Percentiles rank a stretch among this genome's conserved stretches.
These are phyloP conservation scores for Lactarius psammicola DNA, from an alignment of 768 basidiomycete genomes.

Conservation along the genomic window DNA sequence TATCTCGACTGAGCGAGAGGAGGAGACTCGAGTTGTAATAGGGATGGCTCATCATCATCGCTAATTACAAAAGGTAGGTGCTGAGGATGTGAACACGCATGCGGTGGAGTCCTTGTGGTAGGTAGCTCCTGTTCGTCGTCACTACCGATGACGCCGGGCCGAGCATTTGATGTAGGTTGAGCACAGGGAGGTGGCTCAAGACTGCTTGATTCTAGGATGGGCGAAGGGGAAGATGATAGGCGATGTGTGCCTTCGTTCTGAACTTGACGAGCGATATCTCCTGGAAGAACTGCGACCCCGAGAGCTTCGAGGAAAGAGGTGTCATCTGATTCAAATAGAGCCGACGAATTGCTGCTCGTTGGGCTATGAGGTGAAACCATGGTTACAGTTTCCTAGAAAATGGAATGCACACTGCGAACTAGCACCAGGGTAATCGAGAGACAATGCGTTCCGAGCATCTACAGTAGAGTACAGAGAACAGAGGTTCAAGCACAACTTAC, in stretches of 20 bases:
- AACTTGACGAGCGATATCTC: constrained; percentile 37
- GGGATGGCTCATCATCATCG: constrained; percentile 8
- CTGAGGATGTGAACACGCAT: neutral
- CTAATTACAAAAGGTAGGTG: constrained; percentile 3
- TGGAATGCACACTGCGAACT: neutral
- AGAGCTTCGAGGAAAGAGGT: constrained; percentile 53
- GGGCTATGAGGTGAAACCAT: constrained; percentile 25
- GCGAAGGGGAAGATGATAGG: constrained; percentile 16
- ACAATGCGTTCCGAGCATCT: neutral
- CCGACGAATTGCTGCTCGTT: constrained; percentile 42
- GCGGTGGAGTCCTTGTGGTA: neutral
- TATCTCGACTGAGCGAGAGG: constrained; percentile 18
- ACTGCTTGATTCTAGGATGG: constrained; percentile 21
- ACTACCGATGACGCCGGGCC: constrained; percentile 35
- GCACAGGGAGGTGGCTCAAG: constrained; percentile 41
- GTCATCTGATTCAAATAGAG: constrained; percentile 57
- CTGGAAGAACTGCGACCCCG: constrained; percentile 45
- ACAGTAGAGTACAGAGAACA: neutral
- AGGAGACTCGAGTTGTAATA: constrained; percentile 10
- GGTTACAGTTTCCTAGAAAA: neutral
- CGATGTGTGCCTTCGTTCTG: constrained; percentile 12
- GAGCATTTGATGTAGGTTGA: constrained; percentile 45
- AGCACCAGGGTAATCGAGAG: neutral
- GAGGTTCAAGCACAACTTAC: neutral
- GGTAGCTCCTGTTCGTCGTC: constrained; percentile 35